Percentiles rank a stretch among this genome's conserved stretches.
Evolutionary conservation across 345 rosid species (phyloP).

Genomic region (Eucalyptus coolabah): DNA sequence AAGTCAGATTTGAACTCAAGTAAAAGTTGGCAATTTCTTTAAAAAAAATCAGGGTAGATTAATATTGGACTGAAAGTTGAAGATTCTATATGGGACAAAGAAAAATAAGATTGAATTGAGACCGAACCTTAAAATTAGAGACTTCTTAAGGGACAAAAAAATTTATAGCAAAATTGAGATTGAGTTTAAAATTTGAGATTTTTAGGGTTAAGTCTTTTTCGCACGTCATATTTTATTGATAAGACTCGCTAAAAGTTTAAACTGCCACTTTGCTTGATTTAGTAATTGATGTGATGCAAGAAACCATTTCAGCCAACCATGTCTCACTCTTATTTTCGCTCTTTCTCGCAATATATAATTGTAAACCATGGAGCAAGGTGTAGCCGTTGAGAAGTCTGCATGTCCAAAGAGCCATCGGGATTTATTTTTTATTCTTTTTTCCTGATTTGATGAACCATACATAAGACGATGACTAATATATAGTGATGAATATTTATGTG

Average conservation of each 20-base stretch:
- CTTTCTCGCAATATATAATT: background rate
- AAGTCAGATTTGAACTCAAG: background rate
- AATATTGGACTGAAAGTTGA: background rate
- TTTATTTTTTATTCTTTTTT: too few species aligned
- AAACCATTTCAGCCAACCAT: background rate
- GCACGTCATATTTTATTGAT: background rate
- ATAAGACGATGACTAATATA: background rate
- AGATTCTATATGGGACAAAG: too few species aligned
- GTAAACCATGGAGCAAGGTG: background rate
- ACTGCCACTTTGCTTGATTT: background rate
- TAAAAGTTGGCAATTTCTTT: background rate
- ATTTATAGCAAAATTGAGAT: background rate
- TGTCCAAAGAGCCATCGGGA: background rate
- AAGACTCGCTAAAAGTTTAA: background rate
- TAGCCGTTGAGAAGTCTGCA: background rate
- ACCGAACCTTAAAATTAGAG: too few species aligned
- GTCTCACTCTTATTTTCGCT: background rate
- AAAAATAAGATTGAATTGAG: background rate
- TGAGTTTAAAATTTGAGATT: background rate
- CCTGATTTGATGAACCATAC: background rate
- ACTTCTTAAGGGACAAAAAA: background rate
- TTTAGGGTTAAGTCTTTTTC: background rate
- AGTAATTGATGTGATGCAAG: background rate
- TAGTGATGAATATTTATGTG: background rate
- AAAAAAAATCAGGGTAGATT: background rate